Base-by-base conservation (phyloP, 2,329 filamentous ascomycete genomes). In the Fusarium buharicum region DNA sequence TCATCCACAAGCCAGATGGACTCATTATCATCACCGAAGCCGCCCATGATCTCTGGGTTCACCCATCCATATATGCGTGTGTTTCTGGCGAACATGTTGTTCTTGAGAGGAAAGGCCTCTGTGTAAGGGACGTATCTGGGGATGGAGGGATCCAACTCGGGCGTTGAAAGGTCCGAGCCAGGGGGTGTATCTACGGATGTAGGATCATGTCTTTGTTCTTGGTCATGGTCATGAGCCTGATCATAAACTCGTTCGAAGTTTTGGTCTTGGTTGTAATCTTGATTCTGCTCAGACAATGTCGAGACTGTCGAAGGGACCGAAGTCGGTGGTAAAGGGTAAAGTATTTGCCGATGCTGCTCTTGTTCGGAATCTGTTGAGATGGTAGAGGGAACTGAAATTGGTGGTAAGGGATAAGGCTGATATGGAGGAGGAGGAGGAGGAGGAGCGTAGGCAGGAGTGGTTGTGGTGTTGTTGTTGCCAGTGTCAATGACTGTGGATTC, bases 1-100 rank as follows among this genome's bases (percentile, higher is more conserved):
- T 74, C 72, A 40, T 74, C 71, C 4, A 71, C 68, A 6, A 68
- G 69, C 71, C 61, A 72, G 33, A 69, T 68, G 24, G 62, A 72
- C n/a, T 69, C 67, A 14, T 70, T 62, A 6, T 76, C 73, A n/a
- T 65, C 66, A 14, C 68, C 72, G 37, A 75, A 76, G 2, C 68
- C 69, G 14, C 62, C 60, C 55, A 75, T 70, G 13, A 75, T 74
- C 14, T 68, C 67, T 6, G 72, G 64, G 41, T 69, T 76, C 17
- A 76, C 55, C 6, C 63, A 62, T 9, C 72, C 70, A 41, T 77
- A 76, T 18, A 72, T 49, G 11, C 62, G 60, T 22, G 66, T 53
- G 14, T 61, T 52, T 11, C 44, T 46, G 9, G 62, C 67, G 24
- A 71, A 67, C 70, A 74, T 75, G 51, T 69, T 70, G 54, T 52